These are phyloP conservation scores for Lachnellula arida DNA, from an alignment of 2,329 filamentous ascomycete species.

Conservation along the genomic window DNA sequence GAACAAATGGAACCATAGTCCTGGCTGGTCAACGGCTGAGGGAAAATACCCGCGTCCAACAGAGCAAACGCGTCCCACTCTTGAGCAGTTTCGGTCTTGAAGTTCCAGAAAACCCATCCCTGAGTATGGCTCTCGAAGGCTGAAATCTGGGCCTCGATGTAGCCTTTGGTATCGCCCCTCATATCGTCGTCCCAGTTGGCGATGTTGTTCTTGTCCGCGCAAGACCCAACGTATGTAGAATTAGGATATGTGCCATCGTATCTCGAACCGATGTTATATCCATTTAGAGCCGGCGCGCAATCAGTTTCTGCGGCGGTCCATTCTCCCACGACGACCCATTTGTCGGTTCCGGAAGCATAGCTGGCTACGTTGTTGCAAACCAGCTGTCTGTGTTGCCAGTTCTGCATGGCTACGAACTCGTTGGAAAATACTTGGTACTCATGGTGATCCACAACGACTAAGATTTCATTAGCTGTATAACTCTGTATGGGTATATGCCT, in stretches of 20 bases:
- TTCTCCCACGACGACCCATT: constrained; percentile 64
- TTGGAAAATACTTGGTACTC: constrained; percentile 62
- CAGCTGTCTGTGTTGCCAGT: constrained; percentile 47
- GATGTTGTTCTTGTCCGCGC: constrained; percentile 48
- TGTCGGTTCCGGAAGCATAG: constrained; percentile 50
- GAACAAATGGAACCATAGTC: constrained; percentile 23
- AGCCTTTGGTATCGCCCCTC: constrained; percentile 44
- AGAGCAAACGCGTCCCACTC: constrained; percentile 50
- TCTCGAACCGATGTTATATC: constrained; percentile 54
- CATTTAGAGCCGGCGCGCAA: constrained; percentile 48
- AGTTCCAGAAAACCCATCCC: constrained; percentile 56
- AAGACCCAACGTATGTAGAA: constrained; percentile 48
- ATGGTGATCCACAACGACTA: constrained; percentile 56
- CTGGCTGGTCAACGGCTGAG: constrained; percentile 35
- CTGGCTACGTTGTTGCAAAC: constrained; percentile 50
- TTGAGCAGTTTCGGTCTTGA: constrained; percentile 49
- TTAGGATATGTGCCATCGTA: constrained; percentile 49
- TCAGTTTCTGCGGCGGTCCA: constrained; percentile 66
- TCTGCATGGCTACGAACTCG: constrained; percentile 44
- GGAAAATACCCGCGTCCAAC: constrained; percentile 47
- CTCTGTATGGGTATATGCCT: constrained; percentile 27
- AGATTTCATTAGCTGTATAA: constrained; percentile 41
- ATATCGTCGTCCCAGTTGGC: constrained; percentile 36
- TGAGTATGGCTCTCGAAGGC: constrained; percentile 46
- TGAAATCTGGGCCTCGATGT: constrained; percentile 51